phyloP scores from a whole-genome alignment of 1,139 yeast species.

The Geotrichum klebahnii region DNA sequence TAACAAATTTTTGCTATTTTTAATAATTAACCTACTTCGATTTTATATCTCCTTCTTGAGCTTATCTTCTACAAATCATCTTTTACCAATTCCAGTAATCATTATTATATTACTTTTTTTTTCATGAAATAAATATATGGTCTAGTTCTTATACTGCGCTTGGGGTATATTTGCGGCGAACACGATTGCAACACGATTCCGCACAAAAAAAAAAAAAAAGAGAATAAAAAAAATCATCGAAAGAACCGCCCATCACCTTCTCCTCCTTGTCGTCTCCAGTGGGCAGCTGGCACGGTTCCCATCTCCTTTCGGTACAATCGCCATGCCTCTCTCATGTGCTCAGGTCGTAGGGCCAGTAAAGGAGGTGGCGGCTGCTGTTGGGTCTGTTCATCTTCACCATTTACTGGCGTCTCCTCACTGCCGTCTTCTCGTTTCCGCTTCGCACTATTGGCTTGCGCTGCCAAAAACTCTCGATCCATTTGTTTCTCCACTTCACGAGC shows the following conservation, averaged over 20 bases:
- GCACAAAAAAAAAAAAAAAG: conserved; percentile 17
- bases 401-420: conserved; percentile 34
- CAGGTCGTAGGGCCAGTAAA: conserved; percentile 62
- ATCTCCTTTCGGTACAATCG: conserved; percentile 63
- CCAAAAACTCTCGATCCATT: conserved; percentile 27
- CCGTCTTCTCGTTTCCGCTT: conserved; percentile 35
- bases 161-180: no score
- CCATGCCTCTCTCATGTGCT: conserved; percentile 88
- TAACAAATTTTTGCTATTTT: no score
- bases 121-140: no score
- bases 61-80: no score
- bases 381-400: conserved; percentile 23
- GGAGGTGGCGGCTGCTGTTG: conserved; percentile 23
- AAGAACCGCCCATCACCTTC: conserved; percentile 66
- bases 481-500: conserved; percentile 57
- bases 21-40: no score
- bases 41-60: no score
- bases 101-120: no score
- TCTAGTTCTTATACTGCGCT: no score
- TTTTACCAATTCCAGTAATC: no score
- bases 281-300: conserved; percentile 57
- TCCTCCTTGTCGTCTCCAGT: conserved; percentile 71
- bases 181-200: neutral
- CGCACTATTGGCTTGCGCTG: conserved; percentile 24
- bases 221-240: conserved; percentile 39